Evolutionary conservation across 495 filamentous ascomycete genomes (phyloP).

Genomic region (Emericellopsis terricola): DNA sequence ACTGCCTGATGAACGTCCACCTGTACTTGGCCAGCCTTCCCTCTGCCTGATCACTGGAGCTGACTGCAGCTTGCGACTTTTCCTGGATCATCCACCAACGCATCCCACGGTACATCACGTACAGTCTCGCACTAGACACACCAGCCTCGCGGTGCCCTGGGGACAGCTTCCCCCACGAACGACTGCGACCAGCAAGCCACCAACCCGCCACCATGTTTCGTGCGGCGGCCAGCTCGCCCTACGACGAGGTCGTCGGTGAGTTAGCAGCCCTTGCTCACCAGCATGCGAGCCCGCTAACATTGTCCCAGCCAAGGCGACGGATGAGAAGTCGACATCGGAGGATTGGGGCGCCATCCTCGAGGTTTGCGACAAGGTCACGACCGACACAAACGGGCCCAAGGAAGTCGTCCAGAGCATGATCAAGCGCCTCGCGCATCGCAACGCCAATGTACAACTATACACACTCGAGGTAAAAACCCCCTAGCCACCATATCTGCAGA

Average conservation of each 20-base stretch:
- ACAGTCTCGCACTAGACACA: too few relatives aligned
- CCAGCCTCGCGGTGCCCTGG: too few relatives aligned
- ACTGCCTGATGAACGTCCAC: too few relatives aligned
- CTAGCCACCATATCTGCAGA: not conserved
- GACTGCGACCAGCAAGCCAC: not conserved
- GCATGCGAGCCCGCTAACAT: conserved; percentile 1
- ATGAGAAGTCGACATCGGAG: conserved; percentile 94
- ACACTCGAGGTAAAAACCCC: conserved; percentile 57
- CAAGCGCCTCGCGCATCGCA: conserved; percentile 87
- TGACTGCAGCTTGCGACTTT: too few relatives aligned
- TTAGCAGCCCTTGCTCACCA: conserved; percentile 1
- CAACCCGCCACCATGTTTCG: conserved; percentile 25
- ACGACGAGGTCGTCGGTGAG: conserved; percentile 34
- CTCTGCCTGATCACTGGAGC: too few relatives aligned
- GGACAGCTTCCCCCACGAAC: too few relatives aligned
- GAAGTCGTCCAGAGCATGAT: conserved; percentile 90
- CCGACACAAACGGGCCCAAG: conserved; percentile 47
- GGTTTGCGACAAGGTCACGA: conserved; percentile 81
- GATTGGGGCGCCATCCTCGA: conserved; percentile 99
- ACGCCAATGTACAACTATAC: conserved; percentile 98
- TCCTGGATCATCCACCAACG: too few relatives aligned
- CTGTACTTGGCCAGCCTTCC: too few relatives aligned
- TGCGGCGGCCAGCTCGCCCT: conserved; percentile 29
- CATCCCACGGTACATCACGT: too few relatives aligned
- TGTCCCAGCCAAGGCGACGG: conserved; percentile 77